Evolutionary conservation across 441 rosid genomes (phyloP), one percentile per base, ranked within the genome.

Genomic region (Aleurites moluccanus): DNA sequence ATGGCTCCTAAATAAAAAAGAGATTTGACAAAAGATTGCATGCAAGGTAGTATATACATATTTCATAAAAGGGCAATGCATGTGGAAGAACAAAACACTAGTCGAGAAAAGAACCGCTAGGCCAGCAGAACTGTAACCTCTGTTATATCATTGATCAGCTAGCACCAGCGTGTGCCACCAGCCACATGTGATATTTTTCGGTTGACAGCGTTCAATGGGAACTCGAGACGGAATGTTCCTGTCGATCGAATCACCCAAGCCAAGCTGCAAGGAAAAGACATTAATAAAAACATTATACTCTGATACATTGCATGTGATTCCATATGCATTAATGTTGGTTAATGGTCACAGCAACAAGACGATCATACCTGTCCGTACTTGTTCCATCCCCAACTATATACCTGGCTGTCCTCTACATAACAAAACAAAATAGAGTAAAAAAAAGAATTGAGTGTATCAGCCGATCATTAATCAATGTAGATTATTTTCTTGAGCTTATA

Each of bases 311-410:
- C 15, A 4, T 27, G 44, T n/a, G n/a, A n/a, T n/a, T n/a, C n/a
- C n/a, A n/a, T n/a, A n/a, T n/a, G n/a, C n/a, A n/a, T n/a, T n/a
- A n/a, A n/a, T n/a, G n/a, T n/a, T n/a, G n/a, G n/a, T n/a, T n/a
- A n/a, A n/a, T n/a, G n/a, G n/a, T n/a, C n/a, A n/a, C n/a, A n/a
- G n/a, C n/a, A 10, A 27, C 40, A 28, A 30, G 6, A n/a, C 28
- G 13, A 13, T 25, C 30, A 16, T 76, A 92, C 96, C 89, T 92
- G 92, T 3, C 96, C 96, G 23, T 91, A 87, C 79, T 92, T 92
- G 87, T 92, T 91, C 98, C 96, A 92, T n/a, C 98, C 96, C 93
- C 96, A 91, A 68, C 91, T 80, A 27, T 88, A 77, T 63, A 87
- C 65, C 63, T 78, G 82, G 13, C 86, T 91, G 67, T 90, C 91